These are phyloP conservation scores for Aegilops bicornis DNA, from an alignment of 176 grass and related monocot species.

Conservation along the genomic window DNA sequence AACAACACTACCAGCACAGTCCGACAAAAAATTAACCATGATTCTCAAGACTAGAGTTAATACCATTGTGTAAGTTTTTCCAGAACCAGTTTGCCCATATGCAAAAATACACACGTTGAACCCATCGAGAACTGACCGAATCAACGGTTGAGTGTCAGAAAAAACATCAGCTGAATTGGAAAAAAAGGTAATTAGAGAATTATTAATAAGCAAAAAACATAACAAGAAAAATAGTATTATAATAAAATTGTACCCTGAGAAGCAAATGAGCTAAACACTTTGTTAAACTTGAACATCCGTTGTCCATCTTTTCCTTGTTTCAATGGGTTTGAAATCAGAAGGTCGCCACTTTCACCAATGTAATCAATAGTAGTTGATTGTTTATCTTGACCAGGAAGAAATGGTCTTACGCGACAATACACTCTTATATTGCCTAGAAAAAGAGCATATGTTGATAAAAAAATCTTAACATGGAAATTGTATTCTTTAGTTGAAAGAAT, in stretches of 20 bases:
- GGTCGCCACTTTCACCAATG: slow-evolving; percentile 89
- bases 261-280: slow-evolving; percentile 61
- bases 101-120: slow-evolving; percentile 98
- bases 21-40: not conserved
- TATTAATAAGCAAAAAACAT: not conserved
- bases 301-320: slow-evolving; percentile 91
- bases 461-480: not conserved
- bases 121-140: slow-evolving; percentile 93
- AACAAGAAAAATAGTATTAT: not conserved
- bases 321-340: slow-evolving; percentile 74
- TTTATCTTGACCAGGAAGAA: slow-evolving; percentile 78
- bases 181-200: not conserved
- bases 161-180: slow-evolving; percentile 70
- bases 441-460: not conserved
- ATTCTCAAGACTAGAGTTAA: not conserved
- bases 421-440: slow-evolving; percentile 92
- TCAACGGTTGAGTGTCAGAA: slow-evolving; percentile 81
- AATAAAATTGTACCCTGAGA: slow-evolving; percentile 68
- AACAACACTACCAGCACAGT: not conserved
- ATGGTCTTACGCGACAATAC: slow-evolving; percentile 94
- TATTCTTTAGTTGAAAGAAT: not conserved
- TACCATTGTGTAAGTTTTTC: slow-evolving; percentile 99
- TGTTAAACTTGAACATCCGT: slow-evolving; percentile 96
- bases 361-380: slow-evolving; percentile 79
- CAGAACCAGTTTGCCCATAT: slow-evolving; percentile 97